Evolutionary conservation across 2,329 filamentous ascomycete species (phyloP), one percentile per base, ranked within the genome.

Genomic region (Aspergillus cejpii): DNA sequence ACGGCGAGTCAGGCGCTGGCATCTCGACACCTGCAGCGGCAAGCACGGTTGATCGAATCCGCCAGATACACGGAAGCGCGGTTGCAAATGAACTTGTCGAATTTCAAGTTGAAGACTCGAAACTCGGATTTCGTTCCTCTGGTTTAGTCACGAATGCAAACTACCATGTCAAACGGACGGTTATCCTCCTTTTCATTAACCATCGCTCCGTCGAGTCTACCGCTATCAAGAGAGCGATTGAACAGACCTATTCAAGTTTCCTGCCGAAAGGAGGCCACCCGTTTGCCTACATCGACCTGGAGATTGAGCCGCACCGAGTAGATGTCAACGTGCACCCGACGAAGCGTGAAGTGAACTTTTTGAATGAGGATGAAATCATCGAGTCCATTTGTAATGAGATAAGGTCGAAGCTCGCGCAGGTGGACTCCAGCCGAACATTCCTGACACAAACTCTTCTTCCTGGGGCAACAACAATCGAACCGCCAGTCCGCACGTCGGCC

Each of bases 241-340:
- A 98, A 66, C 88, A 95, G 60, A 89, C 85, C 0, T 98, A 97
- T 63, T 77, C 84, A 7, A 74, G 78, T 1, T 97, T 95, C 52
- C 71, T 98, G 3, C 92, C 92, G 0, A 98, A 97, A 67, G 88
- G 87, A 26, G 88, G 89, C 1, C 92, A 95, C 61, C 92, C 92
- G 0, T 98, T 97, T 63, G 75, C 91, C 45, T 98, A 98, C 61
- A 75, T 98, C 20, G 92, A 84, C 60, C 76, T 98, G 2, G 86
- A 95, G 48, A 94, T 98, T 45, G 90, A 97, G 56, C 91, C 92
- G 1, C 81, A 85, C 20, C 78, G 91, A 42, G 88, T 98, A 3
- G 92, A 98, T 64, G 94, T 98, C 61, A 98, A 98, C 56, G 85
- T 98, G 0, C 92, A 98, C 65, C 92, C 92, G 0, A 98, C 92